Conservation (phyloP, 2,329 filamentous ascomycete genomes). For the Fusarium pseudonygamai region DNA sequence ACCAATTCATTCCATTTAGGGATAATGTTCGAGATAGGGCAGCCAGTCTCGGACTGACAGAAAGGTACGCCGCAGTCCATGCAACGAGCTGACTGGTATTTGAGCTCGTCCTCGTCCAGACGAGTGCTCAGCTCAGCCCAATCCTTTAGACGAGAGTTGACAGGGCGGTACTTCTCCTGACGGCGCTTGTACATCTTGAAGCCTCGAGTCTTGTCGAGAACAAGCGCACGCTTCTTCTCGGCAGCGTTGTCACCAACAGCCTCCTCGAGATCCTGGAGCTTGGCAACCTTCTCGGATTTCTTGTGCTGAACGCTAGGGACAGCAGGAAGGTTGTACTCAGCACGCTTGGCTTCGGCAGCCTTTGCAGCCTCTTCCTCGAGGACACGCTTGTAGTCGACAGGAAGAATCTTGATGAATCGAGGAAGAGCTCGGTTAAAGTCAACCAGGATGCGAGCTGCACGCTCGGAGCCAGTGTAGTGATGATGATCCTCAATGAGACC, state of each 20-base stretch:
- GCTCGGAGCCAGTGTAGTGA: conserved; percentile 96
- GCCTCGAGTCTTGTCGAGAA: conserved; percentile 96
- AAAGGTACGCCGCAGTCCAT: conserved; percentile 99
- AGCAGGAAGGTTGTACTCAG: conserved; percentile 81
- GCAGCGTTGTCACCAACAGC: conserved; percentile 83
- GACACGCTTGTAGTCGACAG: conserved; percentile 95
- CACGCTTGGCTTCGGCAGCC: conserved; percentile 84
- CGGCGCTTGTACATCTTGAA: conserved; percentile 98
- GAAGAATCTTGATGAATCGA: conserved; percentile 92
- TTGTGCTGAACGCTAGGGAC: conserved; percentile 71
- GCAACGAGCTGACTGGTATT: conserved; percentile 95
- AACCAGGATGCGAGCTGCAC: conserved; percentile 90
- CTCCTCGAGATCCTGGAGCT: conserved; percentile 88
- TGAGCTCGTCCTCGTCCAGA: conserved; percentile 92
- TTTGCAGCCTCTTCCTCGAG: conserved; percentile 86
- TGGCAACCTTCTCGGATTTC: conserved; percentile 74
- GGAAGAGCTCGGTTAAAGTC: conserved; percentile 93
- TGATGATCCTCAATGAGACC: conserved; percentile 96
- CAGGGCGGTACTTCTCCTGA: conserved; percentile 89
- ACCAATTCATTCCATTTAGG: conserved; percentile 95
- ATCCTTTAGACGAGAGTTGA: conserved; percentile 86
- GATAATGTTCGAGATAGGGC: conserved; percentile 97
- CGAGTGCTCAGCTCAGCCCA: conserved; percentile 92
- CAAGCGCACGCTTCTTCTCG: conserved; percentile 89
- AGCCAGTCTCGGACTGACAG: conserved; percentile 95